A percentile compares a stretch with the other conserved stretches of the same genome.
These are phyloP conservation scores for Zygnema cylindricum DNA, from an alignment of 139 green algal genomes.

Conservation along the genomic window DNA sequence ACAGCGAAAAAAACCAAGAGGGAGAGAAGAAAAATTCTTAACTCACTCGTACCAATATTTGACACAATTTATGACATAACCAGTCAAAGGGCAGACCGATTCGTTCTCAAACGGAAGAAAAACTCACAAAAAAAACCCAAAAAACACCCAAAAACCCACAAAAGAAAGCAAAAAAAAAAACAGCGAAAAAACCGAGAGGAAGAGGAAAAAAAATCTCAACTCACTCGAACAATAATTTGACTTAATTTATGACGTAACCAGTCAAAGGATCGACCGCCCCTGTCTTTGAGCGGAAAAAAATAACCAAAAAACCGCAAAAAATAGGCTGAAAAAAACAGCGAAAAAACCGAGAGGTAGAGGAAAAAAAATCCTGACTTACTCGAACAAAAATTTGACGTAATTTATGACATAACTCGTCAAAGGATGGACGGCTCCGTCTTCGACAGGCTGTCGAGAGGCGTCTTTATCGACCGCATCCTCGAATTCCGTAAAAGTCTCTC, in stretches of 20 bases:
- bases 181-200: background rate
- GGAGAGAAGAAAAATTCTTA: background rate
- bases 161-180: background rate
- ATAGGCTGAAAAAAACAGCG: background rate
- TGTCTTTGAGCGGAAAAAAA: background rate
- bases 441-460: background rate
- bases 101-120: background rate
- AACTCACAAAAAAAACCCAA: too few species aligned
- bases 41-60: conserved; percentile 56
- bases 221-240: conserved; percentile 59
- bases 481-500: conserved; percentile 46
- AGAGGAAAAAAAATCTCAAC: background rate
- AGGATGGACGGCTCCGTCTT: conserved; percentile 51
- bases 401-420: conserved; percentile 57
- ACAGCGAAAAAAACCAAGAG: background rate
- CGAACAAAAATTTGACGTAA: conserved; percentile 58
- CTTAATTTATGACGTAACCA: conserved; percentile 56
- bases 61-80: conserved; percentile 58
- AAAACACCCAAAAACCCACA: background rate
- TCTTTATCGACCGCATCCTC: conserved; percentile 47
- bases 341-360: background rate
- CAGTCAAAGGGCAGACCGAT: background rate
- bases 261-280: background rate
- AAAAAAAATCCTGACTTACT: conserved; percentile 28
- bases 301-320: background rate